These are phyloP conservation scores for Aspergillus panamensis DNA, from an alignment of 495 filamentous ascomycete genomes.

Conservation along the genomic window DNA sequence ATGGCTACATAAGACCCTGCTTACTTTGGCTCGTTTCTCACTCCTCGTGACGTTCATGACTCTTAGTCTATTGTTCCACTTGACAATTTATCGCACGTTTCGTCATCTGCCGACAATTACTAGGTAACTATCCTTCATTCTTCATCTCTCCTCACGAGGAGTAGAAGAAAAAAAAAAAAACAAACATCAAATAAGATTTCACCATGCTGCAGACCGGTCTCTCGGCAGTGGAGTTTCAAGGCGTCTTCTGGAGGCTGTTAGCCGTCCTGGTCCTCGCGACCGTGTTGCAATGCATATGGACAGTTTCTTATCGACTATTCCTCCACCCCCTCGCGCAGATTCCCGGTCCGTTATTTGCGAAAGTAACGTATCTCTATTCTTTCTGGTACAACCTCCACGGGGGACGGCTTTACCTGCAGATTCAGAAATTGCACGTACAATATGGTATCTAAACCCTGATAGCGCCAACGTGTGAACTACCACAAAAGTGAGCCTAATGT, in stretches of 20 bases:
- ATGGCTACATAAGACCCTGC: no score
- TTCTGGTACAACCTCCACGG: conserved; percentile 20
- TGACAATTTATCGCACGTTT: no score
- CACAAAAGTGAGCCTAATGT: background rate
- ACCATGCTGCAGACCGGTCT: conserved; percentile 1
- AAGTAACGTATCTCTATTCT: conserved; percentile 15
- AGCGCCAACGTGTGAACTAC: no score
- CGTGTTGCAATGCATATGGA: conserved; percentile 1
- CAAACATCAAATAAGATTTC: no score
- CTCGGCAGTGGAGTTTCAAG: background rate
- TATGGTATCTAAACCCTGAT: conserved; percentile 15
- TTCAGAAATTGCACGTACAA: conserved; percentile 17
- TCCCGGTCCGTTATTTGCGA: conserved; percentile 24
- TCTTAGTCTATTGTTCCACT: no score
- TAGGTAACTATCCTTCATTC: background rate
- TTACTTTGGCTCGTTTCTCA: no score
- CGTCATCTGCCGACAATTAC: no score
- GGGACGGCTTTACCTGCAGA: conserved; percentile 16
- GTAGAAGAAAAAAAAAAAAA: no score
- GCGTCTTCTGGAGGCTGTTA: conserved; percentile 7
- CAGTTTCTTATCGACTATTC: conserved; percentile 24
- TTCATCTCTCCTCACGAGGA: background rate
- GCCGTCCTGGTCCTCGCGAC: conserved; percentile 1
- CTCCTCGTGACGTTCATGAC: no score
- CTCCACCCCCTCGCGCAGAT: conserved; percentile 29